phyloP scores from a whole-genome alignment of 805 yeast genomes.

The Pichia cabralensis region DNA sequence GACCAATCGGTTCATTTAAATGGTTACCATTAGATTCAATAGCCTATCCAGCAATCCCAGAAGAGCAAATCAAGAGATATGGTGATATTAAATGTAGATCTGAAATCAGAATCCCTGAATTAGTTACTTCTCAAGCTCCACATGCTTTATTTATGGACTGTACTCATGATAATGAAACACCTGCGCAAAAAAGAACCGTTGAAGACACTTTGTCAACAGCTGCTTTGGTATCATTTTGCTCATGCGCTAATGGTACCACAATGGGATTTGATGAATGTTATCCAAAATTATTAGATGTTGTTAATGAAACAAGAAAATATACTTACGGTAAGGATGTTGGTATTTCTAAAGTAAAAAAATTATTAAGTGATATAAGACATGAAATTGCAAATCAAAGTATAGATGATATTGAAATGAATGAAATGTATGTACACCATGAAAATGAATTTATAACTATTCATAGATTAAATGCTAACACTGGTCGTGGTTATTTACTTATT shows the following conservation, averaged over 20 bases:
- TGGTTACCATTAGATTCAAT: constrained; percentile 70
- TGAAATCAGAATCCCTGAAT: constrained; percentile 59
- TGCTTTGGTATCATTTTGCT: constrained; percentile 85
- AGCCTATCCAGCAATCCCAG: constrained; percentile 51
- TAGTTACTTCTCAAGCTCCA: constrained; percentile 61
- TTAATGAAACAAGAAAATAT: constrained; percentile 61
- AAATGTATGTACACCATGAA: constrained; percentile 90
- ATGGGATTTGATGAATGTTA: constrained; percentile 91
- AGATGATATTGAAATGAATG: constrained; percentile 52
- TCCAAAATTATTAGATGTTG: constrained; percentile 74
- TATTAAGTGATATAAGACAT: constrained; percentile 48
- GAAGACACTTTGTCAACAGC: constrained; percentile 95
- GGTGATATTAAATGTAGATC: constrained; percentile 32
- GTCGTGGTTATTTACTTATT: constrained; percentile 79
- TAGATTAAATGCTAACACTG: constrained; percentile 71
- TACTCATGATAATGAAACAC: constrained; percentile 91
- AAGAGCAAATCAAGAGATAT: constrained; percentile 17
- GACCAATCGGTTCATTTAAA: constrained; percentile 86
- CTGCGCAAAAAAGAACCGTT: constrained; percentile 79
- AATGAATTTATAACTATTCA: constrained; percentile 89
- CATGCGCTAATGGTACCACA: constrained; percentile 89
- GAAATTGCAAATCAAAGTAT: constrained; percentile 44
- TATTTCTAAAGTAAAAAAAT: constrained; percentile 61
- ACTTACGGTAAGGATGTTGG: constrained; percentile 64
- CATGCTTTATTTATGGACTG: constrained; percentile 97